phyloP scores from a whole-genome alignment of 768 basidiomycete genomes.

The Boletus vinaceobasis region DNA sequence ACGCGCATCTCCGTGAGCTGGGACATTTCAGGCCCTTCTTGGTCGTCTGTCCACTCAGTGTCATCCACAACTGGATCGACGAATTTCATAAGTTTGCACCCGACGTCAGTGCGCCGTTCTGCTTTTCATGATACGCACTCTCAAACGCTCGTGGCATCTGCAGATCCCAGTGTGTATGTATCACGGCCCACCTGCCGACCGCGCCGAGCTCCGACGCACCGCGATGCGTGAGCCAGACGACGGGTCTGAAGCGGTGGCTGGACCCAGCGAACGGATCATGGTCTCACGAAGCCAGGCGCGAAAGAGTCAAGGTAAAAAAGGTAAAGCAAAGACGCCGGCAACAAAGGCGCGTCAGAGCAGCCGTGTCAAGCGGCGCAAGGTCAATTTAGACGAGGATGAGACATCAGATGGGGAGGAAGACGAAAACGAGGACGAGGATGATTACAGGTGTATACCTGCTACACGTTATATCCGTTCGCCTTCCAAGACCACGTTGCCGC shows the following conservation, averaged over 20 bases:
- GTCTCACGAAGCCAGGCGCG: constrained; percentile 16
- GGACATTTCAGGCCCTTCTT: constrained; percentile 74
- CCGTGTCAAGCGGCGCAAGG: constrained; percentile 22
- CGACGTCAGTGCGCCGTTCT: constrained; percentile 42
- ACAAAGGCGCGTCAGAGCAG: constrained; percentile 6
- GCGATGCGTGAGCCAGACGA: constrained; percentile 42
- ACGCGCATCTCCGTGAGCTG: constrained; percentile 80
- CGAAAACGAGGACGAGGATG: constrained; percentile 9
- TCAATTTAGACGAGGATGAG: constrained; percentile 2
- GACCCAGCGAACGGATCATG: constrained; percentile 24
- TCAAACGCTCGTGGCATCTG: neutral
- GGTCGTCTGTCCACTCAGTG: constrained; percentile 89
- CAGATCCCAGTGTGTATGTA: constrained; percentile 90
- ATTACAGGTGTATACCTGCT: constrained; percentile 17
- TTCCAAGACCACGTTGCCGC: neutral
- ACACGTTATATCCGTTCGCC: constrained; percentile 13
- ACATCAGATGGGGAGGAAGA: constrained; percentile 15
- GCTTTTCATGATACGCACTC: neutral
- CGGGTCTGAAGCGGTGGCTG: constrained; percentile 18
- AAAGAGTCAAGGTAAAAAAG: constrained; percentile 19
- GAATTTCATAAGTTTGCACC: constrained; percentile 88
- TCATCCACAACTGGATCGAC: constrained; percentile 86
- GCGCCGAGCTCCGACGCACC: constrained; percentile 72
- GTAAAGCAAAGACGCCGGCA: constrained; percentile 10
- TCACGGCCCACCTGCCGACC: constrained; percentile 79